phyloP scores from a whole-genome alignment of 768 basidiomycete genomes.

The Auriscalpium vulgare region DNA sequence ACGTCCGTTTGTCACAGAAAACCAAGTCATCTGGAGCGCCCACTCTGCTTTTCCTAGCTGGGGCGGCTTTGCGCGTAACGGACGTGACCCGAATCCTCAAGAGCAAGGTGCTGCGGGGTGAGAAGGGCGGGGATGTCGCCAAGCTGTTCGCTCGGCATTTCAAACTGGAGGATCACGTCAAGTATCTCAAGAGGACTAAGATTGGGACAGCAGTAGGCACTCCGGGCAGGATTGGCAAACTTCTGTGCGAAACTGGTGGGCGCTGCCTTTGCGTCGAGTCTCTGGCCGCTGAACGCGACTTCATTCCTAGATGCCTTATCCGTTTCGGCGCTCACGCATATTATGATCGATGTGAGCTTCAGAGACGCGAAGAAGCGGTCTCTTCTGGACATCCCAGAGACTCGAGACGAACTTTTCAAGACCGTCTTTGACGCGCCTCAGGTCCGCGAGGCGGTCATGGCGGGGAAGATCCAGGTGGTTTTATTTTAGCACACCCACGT shows the following conservation, averaged over 20 bases:
- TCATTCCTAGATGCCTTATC: slow-evolving; percentile 53
- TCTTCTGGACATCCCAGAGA: slow-evolving; percentile 78
- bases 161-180: slow-evolving; percentile 81
- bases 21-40: slow-evolving; percentile 80
- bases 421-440: slow-evolving; percentile 56
- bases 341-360: slow-evolving; percentile 71
- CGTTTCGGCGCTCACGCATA: slow-evolving; percentile 71
- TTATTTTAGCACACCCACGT: slow-evolving; percentile 44
- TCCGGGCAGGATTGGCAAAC: slow-evolving; percentile 82
- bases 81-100: slow-evolving; percentile 74
- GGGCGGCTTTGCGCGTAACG: slow-evolving; percentile 88
- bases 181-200: slow-evolving; percentile 78
- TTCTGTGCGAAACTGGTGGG: slow-evolving; percentile 66
- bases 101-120: slow-evolving; percentile 60
- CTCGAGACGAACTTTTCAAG: slow-evolving; percentile 73
- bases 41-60: slow-evolving; percentile 75
- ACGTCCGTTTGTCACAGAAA: slow-evolving; percentile 62
- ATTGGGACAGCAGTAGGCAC: slow-evolving; percentile 88
- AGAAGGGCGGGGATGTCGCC: slow-evolving; percentile 85
- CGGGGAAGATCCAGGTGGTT: slow-evolving; percentile 74
- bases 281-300: neutral
- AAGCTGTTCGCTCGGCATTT: slow-evolving; percentile 96
- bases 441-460: slow-evolving; percentile 53
- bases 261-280: neutral
- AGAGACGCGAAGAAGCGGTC: slow-evolving; percentile 70